Evolutionary conservation across 2,329 filamentous ascomycete species (phyloP), one percentile per base, ranked within the genome.

Genomic region (Botrytis galanthina): DNA sequence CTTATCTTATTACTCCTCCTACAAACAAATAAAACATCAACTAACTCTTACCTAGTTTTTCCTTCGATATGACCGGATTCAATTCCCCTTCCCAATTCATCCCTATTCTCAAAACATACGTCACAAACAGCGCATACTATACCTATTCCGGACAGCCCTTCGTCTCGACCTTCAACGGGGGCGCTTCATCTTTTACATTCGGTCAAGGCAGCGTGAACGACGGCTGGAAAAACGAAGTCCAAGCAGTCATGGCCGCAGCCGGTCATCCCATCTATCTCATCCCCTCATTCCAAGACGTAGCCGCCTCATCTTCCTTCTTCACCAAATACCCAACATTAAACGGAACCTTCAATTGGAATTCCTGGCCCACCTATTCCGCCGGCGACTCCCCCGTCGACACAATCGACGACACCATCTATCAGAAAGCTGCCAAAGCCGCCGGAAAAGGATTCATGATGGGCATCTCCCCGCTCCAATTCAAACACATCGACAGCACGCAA

Each of bases 391-490:
- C 68, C 29, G 75, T 76, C 1, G 48, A 66, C 20, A 74, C 72
- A 9, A 74, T 71, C 29, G 78, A 80, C 7, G 83, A 84, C 72
- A 35, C 74, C 16, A 76, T 77, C 0, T 80, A 78, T 68, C 77
- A 81, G n/a, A 73, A 73, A 10, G 79, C 78, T 22, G 82, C 82
- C 0, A 74, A 79, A 48, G 74, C 76, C 1, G 75, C 77, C 9
- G 69, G 72, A n/a, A 84, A 83, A 73, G 75, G 79, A 12, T 83
- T 83, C 78, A 81, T 84, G 78, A 82, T 84, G 81, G 78, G 81
- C 70, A 75, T 81, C 14, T 83, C 82, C 0, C 78, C 82, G 0
- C 66, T 83, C 0, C 83, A 84, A 70, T 84, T 81, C 80, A 83
- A 84, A 74, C 81, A 83, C 72, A 76, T 82, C 18, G 75, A 78